Percentiles rank a stretch among this genome's conserved stretches.
Evolutionary conservation across 768 basidiomycete genomes (phyloP).

Genomic region (Tricholoma flavovirens): DNA sequence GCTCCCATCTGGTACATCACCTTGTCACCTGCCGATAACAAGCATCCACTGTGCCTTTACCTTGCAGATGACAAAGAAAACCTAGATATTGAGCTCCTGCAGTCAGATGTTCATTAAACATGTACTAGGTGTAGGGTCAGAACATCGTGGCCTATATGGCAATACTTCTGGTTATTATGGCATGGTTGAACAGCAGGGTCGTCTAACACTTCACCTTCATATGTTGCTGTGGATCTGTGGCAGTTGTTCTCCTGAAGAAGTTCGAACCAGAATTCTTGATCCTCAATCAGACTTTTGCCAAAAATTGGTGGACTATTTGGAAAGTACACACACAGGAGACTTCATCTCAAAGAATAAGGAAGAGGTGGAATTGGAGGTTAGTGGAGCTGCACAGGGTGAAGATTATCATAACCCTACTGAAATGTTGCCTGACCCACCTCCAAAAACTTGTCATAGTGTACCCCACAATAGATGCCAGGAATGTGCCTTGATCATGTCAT

Average conservation of each 20-base stretch:
- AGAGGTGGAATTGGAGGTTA: not conserved
- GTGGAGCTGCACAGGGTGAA: no score
- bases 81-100: not conserved
- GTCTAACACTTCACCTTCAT: slow-evolving; percentile 15
- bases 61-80: slow-evolving; percentile 1
- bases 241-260: slow-evolving; percentile 22
- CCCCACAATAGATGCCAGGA: not conserved
- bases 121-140: not conserved
- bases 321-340: slow-evolving; percentile 25
- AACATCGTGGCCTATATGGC: not conserved
- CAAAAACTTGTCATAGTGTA: slow-evolving; percentile 2
- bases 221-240: slow-evolving; percentile 30
- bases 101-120: not conserved
- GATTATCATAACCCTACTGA: slow-evolving; percentile 11
- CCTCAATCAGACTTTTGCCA: slow-evolving; percentile 15
- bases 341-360: not conserved
- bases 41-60: not conserved
- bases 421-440: slow-evolving; percentile 19
- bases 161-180: slow-evolving; percentile 1
- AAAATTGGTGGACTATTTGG: slow-evolving; percentile 25
- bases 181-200: slow-evolving; percentile 28
- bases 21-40: slow-evolving; percentile 10
- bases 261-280: slow-evolving; percentile 20
- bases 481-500: not conserved
- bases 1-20: slow-evolving; percentile 33